phyloP scores from a whole-genome alignment of 257 asterid genomes.

The Capsicum chinense region DNA sequence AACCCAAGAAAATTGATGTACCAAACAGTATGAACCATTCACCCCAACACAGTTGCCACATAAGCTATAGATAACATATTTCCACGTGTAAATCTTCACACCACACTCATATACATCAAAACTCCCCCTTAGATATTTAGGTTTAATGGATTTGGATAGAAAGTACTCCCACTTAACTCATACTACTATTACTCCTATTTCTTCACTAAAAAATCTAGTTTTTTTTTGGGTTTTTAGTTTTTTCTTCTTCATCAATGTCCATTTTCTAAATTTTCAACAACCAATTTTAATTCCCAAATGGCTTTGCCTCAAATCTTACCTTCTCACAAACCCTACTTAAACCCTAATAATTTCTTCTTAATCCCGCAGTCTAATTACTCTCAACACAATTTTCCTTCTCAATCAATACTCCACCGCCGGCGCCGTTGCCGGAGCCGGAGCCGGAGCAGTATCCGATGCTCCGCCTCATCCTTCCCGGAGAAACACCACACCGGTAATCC shows the following conservation, averaged over 20 bases:
- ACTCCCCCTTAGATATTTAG: slow-evolving; percentile 23
- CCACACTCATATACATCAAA: slow-evolving; percentile 46
- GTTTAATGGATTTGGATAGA: slow-evolving; percentile 22
- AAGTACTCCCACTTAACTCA: background rate
- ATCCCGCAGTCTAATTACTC: slow-evolving; percentile 37
- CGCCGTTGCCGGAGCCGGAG: slow-evolving; percentile 41
- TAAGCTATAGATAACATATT: slow-evolving; percentile 45
- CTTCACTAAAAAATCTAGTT: background rate
- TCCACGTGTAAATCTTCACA: slow-evolving; percentile 65
- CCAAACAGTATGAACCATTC: slow-evolving; percentile 8
- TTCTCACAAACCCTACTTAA: slow-evolving; percentile 58
- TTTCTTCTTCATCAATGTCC: background rate
- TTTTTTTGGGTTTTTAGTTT: background rate
- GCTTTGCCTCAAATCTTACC: slow-evolving; percentile 83
- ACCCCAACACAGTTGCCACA: slow-evolving; percentile 10
- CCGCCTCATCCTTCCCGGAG: slow-evolving; percentile 87
- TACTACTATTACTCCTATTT: background rate
- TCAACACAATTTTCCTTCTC: slow-evolving; percentile 32
- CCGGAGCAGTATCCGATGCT: slow-evolving; percentile 54
- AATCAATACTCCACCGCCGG: slow-evolving; percentile 22
- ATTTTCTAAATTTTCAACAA: slow-evolving; percentile 10
- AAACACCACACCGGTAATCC: slow-evolving; percentile 68
- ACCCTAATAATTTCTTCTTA: slow-evolving; percentile 34
- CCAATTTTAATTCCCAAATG: slow-evolving; percentile 40
- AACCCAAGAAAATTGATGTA: background rate